Percentiles rank a stretch among this genome's conserved stretches.
Evolutionary conservation across 2,329 filamentous ascomycete genomes (phyloP).

Genomic region (Zymoseptoria crescenta): DNA sequence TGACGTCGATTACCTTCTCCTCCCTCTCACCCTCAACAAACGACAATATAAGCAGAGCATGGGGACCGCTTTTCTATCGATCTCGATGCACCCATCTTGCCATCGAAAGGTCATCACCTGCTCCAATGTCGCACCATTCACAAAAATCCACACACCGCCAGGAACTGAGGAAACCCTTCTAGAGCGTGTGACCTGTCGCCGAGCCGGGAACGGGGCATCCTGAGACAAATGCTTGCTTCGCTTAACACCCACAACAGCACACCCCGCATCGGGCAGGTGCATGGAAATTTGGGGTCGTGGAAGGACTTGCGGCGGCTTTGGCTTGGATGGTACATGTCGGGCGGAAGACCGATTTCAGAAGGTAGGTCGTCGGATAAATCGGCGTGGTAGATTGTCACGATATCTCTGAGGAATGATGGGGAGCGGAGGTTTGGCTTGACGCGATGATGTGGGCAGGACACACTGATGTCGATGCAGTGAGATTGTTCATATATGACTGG

Average conservation of each 20-base stretch:
- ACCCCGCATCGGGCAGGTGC: not conserved
- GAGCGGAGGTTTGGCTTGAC: not conserved
- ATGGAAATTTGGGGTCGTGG: not conserved
- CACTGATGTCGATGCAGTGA: not conserved
- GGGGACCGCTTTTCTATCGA: not conserved
- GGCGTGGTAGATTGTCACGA: not conserved
- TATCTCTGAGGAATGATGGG: not conserved
- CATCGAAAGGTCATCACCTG: too few relatives aligned
- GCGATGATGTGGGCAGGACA: not conserved
- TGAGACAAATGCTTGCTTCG: not conserved
- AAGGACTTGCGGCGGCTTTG: not conserved
- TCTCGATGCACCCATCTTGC: too few relatives aligned
- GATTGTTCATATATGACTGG: not conserved
- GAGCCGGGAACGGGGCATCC: not conserved
- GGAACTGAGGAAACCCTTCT: not conserved
- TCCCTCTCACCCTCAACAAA: not conserved
- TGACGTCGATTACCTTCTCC: not conserved
- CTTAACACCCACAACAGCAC: not conserved
- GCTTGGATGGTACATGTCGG: not conserved
- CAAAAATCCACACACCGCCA: not conserved
- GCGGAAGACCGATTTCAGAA: not conserved
- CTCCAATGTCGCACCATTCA: not conserved
- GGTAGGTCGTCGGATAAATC: not conserved
- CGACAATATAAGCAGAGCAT: not conserved
- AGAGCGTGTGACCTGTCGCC: not conserved